These are phyloP conservation scores for Xylaria hypoxylon DNA, from an alignment of 2,329 filamentous ascomycete species.

Conservation along the genomic window DNA sequence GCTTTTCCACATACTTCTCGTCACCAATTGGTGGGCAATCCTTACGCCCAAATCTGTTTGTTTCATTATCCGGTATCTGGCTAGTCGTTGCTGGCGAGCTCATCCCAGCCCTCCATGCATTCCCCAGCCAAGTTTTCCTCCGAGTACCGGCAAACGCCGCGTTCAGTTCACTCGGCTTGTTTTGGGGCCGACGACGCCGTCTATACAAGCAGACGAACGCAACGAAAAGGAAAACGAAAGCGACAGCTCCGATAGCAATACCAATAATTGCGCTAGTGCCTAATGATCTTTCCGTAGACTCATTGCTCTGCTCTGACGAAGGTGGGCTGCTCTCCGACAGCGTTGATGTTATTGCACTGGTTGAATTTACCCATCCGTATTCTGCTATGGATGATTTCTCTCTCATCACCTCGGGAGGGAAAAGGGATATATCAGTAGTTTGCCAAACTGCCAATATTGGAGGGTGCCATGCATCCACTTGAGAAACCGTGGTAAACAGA, in stretches of 20 bases:
- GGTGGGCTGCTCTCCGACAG: not conserved
- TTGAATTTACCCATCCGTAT: constrained; percentile 12
- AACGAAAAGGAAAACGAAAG: not conserved
- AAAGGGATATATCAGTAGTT: constrained; percentile 7
- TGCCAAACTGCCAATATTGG: constrained; percentile 19
- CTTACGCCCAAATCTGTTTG: not conserved
- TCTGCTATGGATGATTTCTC: constrained; percentile 14
- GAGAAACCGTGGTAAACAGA: not conserved
- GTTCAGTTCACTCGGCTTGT: not conserved
- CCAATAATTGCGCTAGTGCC: not conserved
- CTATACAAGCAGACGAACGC: constrained; percentile 3
- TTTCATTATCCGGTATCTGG: not conserved
- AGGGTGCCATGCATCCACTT: constrained; percentile 5
- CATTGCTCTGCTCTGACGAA: not conserved
- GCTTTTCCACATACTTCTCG: not conserved
- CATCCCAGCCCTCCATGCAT: constrained; percentile 20
- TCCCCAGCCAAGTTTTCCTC: not conserved
- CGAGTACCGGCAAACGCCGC: not conserved
- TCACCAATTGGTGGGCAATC: not conserved
- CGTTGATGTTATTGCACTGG: not conserved
- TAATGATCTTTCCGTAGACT: not conserved
- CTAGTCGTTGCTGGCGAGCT: not conserved
- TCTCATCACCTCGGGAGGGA: constrained; percentile 20
- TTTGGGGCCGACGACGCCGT: not conserved
- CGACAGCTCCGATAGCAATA: not conserved